A percentile compares a stretch with the other conserved stretches of the same genome.
Conservation (phyloP, 257 asterid species). For the Solanum chilense region DNA sequence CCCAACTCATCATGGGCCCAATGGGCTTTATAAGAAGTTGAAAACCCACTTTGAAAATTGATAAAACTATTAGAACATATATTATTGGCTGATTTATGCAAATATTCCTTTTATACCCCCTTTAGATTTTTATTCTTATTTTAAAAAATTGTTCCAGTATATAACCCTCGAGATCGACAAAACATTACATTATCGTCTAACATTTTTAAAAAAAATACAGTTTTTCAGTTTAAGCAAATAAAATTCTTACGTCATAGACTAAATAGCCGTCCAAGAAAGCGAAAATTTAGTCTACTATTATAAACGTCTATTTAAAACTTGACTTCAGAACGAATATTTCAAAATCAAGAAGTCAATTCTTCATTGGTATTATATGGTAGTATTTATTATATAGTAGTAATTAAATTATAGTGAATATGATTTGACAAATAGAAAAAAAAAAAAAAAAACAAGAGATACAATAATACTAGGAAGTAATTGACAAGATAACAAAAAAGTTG, state of each 20-base stretch:
- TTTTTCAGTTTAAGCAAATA: not conserved
- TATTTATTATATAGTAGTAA: not conserved
- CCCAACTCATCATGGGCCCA: not conserved
- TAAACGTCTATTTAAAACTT: not conserved
- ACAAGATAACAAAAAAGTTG: not conserved
- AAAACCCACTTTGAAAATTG: not conserved
- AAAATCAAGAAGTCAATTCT: not conserved
- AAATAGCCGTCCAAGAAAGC: not conserved
- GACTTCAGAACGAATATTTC: not conserved
- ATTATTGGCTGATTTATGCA: not conserved
- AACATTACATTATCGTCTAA: not conserved
- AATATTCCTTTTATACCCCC: not conserved
- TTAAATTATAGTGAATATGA: not conserved
- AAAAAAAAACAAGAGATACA: not conserved
- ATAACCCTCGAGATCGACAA: not conserved
- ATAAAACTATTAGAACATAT: not conserved
- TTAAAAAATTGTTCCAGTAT: not conserved
- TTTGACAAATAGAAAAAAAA: not conserved
- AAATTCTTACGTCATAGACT: not conserved
- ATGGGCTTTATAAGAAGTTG: not conserved
- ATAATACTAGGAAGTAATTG: not conserved
- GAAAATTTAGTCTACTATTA: not conserved
- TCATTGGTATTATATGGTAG: not conserved
- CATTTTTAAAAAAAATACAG: not conserved
- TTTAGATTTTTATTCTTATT: not conserved